These are phyloP conservation scores for Suillus occidentalis DNA, from an alignment of 768 basidiomycete genomes.

Conservation along the genomic window DNA sequence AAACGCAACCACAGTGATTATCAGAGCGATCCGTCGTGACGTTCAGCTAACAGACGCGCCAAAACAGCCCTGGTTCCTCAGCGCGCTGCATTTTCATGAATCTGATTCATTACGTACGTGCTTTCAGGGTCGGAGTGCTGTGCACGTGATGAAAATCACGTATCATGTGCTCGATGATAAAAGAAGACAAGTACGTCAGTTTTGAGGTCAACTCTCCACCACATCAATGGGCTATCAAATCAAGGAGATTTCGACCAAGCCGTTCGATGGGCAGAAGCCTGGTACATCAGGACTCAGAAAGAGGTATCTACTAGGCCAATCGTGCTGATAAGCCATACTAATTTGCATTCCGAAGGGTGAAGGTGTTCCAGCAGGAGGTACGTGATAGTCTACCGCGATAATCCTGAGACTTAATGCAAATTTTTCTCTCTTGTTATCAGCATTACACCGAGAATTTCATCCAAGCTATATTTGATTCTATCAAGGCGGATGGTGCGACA, in stretches of 20 bases:
- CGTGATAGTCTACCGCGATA: constrained; percentile 20
- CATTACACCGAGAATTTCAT: constrained; percentile 99
- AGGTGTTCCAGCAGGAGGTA: constrained; percentile 97
- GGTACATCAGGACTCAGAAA: constrained; percentile 98
- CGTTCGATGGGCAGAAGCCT: constrained; percentile 93
- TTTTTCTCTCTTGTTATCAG: constrained; percentile 38
- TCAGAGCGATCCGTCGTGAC: not conserved
- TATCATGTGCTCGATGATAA: constrained; percentile 13
- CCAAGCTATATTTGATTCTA: constrained; percentile 90
- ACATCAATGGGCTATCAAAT: constrained; percentile 44
- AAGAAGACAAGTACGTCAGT: constrained; percentile 12
- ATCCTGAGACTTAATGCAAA: constrained; percentile 15
- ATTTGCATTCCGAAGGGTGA: constrained; percentile 61
- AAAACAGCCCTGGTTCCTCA: not conserved
- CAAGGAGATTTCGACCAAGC: constrained; percentile 77
- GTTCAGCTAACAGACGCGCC: not conserved
- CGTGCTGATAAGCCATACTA: constrained; percentile 22
- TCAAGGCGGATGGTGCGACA: constrained; percentile 75
- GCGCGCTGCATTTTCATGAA: not conserved
- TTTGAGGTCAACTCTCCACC: constrained; percentile 6
- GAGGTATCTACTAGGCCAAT: constrained; percentile 48
- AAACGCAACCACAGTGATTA: not conserved
- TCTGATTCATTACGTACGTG: too few relatives aligned
- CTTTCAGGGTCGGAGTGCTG: not conserved
- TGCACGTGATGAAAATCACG: constrained; percentile 13